These are phyloP conservation scores for Penicillium bovifimosum DNA, from an alignment of 495 filamentous ascomycete species.

Conservation along the genomic window DNA sequence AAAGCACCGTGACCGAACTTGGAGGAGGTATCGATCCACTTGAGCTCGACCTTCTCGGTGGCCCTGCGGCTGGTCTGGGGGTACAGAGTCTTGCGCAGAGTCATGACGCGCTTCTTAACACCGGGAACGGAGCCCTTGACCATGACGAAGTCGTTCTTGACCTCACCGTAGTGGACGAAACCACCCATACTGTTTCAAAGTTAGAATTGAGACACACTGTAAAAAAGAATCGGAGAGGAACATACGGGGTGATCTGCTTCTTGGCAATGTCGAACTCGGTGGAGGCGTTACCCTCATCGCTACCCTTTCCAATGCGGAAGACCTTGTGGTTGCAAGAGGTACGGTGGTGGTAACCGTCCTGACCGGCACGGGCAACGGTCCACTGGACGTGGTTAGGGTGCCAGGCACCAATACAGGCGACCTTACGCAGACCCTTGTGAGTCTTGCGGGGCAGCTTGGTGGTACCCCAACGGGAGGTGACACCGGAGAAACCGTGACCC, in stretches of 20 bases:
- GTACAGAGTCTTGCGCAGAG: conserved; percentile 98
- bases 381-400: conserved; percentile 99
- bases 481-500: conserved; percentile 97
- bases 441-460: conserved; percentile 99
- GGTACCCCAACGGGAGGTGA: conserved; percentile 97
- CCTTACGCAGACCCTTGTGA: conserved; percentile 99
- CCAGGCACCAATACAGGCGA: conserved; percentile 99
- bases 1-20: conserved; percentile 99
- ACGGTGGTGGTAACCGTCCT: conserved; percentile 99
- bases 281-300: conserved; percentile 81
- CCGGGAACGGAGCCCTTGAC: conserved; percentile 96
- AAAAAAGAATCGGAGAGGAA: conserved; percentile 22
- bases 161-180: conserved; percentile 97
- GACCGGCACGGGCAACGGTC: conserved; percentile 99
- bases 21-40: conserved; percentile 99
- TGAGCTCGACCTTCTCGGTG: conserved; percentile 98
- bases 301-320: conserved; percentile 93
- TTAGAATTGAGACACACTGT: conserved; percentile 24
- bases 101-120: conserved; percentile 99
- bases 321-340: conserved; percentile 99
- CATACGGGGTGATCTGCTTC: conserved; percentile 99
- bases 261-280: conserved; percentile 97
- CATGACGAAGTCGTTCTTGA: conserved; percentile 99
- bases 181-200: conserved; percentile 73
- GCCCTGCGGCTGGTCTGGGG: conserved; percentile 90